Evolutionary conservation across 306 rosid species (phyloP).

Genomic region (Trifolium fragiferum): DNA sequence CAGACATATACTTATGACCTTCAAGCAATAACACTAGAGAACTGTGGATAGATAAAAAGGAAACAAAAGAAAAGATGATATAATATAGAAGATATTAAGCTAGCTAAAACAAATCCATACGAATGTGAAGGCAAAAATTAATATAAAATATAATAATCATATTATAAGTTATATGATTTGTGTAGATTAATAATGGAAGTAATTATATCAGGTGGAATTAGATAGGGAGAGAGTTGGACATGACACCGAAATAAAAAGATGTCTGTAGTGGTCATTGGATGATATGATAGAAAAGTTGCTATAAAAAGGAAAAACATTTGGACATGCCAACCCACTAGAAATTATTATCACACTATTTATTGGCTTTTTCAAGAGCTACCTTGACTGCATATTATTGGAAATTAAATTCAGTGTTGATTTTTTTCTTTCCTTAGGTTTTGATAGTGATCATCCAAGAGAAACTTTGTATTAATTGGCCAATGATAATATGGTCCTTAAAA

Average conservation of each 20-base stretch:
- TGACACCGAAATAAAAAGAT: slow-evolving; percentile 44
- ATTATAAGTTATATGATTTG: slow-evolving; percentile 30
- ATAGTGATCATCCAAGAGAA: slow-evolving; percentile 8
- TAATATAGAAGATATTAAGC: slow-evolving; percentile 30
- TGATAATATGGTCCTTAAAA: not conserved
- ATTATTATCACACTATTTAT: slow-evolving; percentile 38
- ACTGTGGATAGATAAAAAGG: slow-evolving; percentile 8
- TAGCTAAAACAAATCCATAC: slow-evolving; percentile 1
- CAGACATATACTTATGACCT: slow-evolving; percentile 20
- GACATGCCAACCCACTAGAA: slow-evolving; percentile 48
- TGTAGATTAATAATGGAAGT: slow-evolving; percentile 41
- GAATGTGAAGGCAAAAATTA: slow-evolving; percentile 28
- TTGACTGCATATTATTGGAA: slow-evolving; percentile 53
- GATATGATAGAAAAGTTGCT: slow-evolving; percentile 50
- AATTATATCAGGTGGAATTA: slow-evolving; percentile 49
- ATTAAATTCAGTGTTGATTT: slow-evolving; percentile 38
- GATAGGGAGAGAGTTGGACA: slow-evolving; percentile 44
- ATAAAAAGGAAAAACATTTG: slow-evolving; percentile 48
- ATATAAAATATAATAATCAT: too few species aligned
- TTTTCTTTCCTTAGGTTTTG: slow-evolving; percentile 40
- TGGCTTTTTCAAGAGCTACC: slow-evolving; percentile 38
- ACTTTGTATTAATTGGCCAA: not conserved
- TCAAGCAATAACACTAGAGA: slow-evolving; percentile 31
- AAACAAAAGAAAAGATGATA: not conserved
- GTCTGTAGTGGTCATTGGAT: slow-evolving; percentile 49